Percentiles rank a stretch among this genome's conserved stretches.
Conservation (phyloP, 2,329 filamentous ascomycete species). For the Trichoderma guizhouense region DNA sequence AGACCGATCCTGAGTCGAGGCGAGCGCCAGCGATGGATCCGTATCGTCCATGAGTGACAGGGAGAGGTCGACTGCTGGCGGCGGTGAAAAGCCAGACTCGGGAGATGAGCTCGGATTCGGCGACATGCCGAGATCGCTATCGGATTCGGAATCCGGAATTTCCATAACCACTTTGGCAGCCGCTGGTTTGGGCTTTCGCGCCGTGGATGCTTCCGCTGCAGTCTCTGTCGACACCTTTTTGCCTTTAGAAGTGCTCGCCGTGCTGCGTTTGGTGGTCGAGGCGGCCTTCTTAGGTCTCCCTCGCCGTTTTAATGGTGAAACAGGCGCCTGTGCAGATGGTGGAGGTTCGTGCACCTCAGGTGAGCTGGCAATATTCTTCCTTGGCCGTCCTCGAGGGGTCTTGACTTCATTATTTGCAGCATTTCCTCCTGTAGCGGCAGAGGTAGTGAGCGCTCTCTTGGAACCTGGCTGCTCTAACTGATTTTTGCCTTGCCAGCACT, state of each 20-base stretch:
- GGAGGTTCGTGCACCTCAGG: conserved; percentile 33
- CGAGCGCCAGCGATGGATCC: conserved; percentile 40
- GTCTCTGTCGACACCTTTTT: conserved; percentile 4
- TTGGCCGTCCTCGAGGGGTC: conserved; percentile 33
- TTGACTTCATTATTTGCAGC: neutral
- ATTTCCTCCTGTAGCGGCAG: neutral
- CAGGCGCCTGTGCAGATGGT: conserved; percentile 33
- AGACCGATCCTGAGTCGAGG: conserved; percentile 42
- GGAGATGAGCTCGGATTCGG: conserved; percentile 36
- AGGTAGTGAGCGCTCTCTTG: conserved; percentile 18
- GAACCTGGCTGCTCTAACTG: conserved; percentile 23
- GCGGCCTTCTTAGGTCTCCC: conserved; percentile 42
- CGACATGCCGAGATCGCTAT: conserved; percentile 29
- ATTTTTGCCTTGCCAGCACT: conserved; percentile 66
- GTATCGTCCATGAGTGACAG: conserved; percentile 44
- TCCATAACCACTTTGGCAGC: conserved; percentile 35
- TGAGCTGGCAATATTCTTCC: conserved; percentile 28
- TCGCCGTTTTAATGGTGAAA: conserved; percentile 35
- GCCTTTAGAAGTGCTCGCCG: conserved; percentile 17
- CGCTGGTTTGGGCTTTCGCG: conserved; percentile 20
- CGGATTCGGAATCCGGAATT: conserved; percentile 51
- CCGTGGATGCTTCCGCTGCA: conserved; percentile 23
- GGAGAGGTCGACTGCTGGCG: conserved; percentile 40
- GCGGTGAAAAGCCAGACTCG: conserved; percentile 42
- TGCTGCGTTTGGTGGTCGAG: conserved; percentile 15